Evolutionary conservation across 2,329 filamentous ascomycete species (phyloP).

Genomic region (Coleophoma cylindrospora): DNA sequence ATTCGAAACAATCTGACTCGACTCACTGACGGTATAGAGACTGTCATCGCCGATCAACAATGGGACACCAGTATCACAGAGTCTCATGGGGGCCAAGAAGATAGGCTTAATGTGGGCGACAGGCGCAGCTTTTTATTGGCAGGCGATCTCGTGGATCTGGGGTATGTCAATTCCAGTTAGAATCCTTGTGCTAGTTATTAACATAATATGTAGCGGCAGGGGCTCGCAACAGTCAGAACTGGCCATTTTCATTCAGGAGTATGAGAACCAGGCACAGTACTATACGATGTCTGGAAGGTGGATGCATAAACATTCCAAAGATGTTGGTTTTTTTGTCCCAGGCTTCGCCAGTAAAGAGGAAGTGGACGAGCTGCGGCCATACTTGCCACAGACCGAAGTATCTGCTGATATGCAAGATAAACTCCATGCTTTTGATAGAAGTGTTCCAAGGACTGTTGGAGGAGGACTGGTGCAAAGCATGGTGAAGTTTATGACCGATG

Average conservation of each 20-base stretch:
- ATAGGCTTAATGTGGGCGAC: slow-evolving; percentile 39
- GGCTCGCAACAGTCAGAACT: slow-evolving; percentile 26
- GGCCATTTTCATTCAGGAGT: slow-evolving; percentile 40
- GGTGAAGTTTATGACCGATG: slow-evolving; percentile 34
- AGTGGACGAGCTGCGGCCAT: slow-evolving; percentile 36
- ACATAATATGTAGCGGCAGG: slow-evolving; percentile 6
- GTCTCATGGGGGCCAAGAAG: slow-evolving; percentile 31
- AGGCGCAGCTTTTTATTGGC: slow-evolving; percentile 23
- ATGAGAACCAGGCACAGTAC: slow-evolving; percentile 37
- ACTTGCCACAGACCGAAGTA: slow-evolving; percentile 35
- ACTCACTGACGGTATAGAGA: not conserved
- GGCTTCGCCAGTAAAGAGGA: slow-evolving; percentile 35
- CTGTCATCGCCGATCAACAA: not conserved
- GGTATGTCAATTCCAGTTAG: slow-evolving; percentile 8
- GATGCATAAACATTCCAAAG: slow-evolving; percentile 29
- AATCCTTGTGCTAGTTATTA: too few relatives aligned
- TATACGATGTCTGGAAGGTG: slow-evolving; percentile 45
- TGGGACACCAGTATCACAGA: not conserved
- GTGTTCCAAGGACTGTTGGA: slow-evolving; percentile 39
- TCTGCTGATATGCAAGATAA: slow-evolving; percentile 27
- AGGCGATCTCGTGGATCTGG: slow-evolving; percentile 27
- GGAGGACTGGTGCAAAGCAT: slow-evolving; percentile 37
- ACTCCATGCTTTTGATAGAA: slow-evolving; percentile 29
- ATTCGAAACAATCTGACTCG: slow-evolving; percentile 9
- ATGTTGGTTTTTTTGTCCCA: slow-evolving; percentile 37